These are phyloP conservation scores for Daldinia eschscholtzii DNA, from an alignment of 2,329 filamentous ascomycete genomes.

Conservation along the genomic window DNA sequence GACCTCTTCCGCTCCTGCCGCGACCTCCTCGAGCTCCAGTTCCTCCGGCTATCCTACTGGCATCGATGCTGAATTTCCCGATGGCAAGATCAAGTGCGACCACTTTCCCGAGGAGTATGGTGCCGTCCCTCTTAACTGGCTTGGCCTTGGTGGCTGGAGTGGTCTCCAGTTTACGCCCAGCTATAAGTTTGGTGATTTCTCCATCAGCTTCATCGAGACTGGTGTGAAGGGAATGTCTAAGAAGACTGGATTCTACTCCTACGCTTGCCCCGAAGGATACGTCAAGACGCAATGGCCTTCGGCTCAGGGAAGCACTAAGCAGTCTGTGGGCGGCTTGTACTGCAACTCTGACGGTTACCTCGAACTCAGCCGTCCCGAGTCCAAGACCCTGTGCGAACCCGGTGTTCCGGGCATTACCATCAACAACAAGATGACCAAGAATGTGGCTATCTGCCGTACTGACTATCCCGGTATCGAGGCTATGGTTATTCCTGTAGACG, in stretches of 20 bases:
- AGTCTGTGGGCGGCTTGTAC: conserved; percentile 89
- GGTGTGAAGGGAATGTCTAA: conserved; percentile 73
- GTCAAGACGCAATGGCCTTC: conserved; percentile 91
- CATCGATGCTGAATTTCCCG: conserved; percentile 77
- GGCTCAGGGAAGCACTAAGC: conserved; percentile 80
- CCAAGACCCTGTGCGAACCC: conserved; percentile 78
- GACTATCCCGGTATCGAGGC: conserved; percentile 94
- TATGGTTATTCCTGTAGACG: conserved; percentile 83
- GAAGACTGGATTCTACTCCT: conserved; percentile 83
- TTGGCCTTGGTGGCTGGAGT: conserved; percentile 79
- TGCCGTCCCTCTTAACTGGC: conserved; percentile 76
- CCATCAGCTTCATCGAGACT: conserved; percentile 75
- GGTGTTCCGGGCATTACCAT: conserved; percentile 79
- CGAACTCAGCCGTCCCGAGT: conserved; percentile 77
- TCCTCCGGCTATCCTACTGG: conserved; percentile 59
- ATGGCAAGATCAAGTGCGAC: conserved; percentile 77
- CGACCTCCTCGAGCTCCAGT: conserved; percentile 47
- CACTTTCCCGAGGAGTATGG: conserved; percentile 86
- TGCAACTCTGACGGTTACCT: conserved; percentile 82
- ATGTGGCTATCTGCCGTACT: conserved; percentile 87
- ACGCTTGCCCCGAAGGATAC: conserved; percentile 91
- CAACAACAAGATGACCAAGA: conserved; percentile 76
- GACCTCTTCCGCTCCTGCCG: conserved; percentile 51
- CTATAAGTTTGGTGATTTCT: conserved; percentile 61
- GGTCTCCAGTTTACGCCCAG: conserved; percentile 77